Evolutionary conservation across 805 yeast species (phyloP), one percentile per base, ranked within the genome.

Genomic region (Teunomyces kruisii): DNA sequence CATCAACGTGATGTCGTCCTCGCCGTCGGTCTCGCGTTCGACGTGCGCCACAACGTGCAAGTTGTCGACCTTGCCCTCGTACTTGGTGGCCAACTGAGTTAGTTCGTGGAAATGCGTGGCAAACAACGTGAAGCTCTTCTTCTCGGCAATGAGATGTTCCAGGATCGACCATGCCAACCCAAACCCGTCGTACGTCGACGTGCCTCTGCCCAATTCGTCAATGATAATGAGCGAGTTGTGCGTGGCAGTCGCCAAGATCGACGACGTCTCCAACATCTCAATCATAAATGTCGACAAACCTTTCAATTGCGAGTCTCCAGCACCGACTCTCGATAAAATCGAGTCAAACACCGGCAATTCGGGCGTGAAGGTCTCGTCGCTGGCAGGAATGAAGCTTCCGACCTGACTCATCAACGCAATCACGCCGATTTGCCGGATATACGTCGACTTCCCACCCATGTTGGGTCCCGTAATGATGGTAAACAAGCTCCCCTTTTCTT

Each of bases 71-170:
- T 82, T 79, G 10, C 58, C 54, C 9, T 73, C 61, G 33, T 80
- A 68, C 51, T 76, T 75, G 14, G 82, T 83, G 0, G 95, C 75
- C 41, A 94, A 70, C 28, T 84, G 84, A 1, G 98, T 94, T 48
- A 94, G 75, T 63, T 94, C 99, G 64, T 94, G 98, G 75, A 94
- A 94, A 72, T 94, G 99, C 0, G 99, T 94, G 0, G 99, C 98
- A 74, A 94, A 94, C 45, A 94, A 60, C 0, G 96, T 82, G 65
- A 90, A 89, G 51, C 97, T 84, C 41, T 78, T 74, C 42, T 87
- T 77, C 41, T 84, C 73, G 14, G 74, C 74, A 2, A 94, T 84
- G 47, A 92, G 81, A 64, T 84, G 83, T 59, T 91, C 96, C 52
- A 92, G 86, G 44, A 94, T 94, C 0, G 97, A 86, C 95, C 97